A percentile compares a stretch with the other conserved stretches of the same genome.
Conservation (phyloP, 805 yeast species). For the Priceomyces carsonii region DNA sequence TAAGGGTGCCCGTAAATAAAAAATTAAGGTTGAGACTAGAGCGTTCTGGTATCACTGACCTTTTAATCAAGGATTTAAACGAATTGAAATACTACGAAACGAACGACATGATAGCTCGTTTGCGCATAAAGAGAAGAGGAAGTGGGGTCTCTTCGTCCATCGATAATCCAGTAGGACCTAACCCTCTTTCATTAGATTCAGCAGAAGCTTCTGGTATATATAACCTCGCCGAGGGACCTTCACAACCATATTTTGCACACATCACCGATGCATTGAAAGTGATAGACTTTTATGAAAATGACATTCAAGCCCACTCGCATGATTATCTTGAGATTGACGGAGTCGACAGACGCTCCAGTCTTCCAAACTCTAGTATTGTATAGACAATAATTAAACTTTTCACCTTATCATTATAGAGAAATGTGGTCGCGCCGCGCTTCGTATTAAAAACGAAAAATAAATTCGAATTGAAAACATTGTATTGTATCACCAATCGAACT, state of each 20-base stretch:
- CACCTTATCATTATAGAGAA: no score
- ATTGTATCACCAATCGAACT: no score
- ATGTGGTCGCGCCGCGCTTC: no score
- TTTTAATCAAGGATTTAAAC: conserved; percentile 26
- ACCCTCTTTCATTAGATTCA: conserved; percentile 8
- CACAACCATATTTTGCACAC: conserved; percentile 35
- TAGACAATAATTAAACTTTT: no score
- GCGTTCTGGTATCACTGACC: conserved; percentile 28
- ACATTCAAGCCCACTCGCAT: background rate
- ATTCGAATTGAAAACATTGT: no score
- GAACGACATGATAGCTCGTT: conserved; percentile 11
- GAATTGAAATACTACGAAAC: conserved; percentile 23
- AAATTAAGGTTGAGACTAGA: conserved; percentile 28
- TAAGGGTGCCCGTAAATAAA: conserved; percentile 29
- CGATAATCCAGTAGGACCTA: conserved; percentile 2
- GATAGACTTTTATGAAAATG: conserved; percentile 34
- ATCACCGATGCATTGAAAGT: conserved; percentile 41
- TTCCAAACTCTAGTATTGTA: conserved; percentile 7
- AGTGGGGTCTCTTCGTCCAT: conserved; percentile 1
- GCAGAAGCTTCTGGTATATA: conserved; percentile 17
- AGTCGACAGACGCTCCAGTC: conserved; percentile 8
- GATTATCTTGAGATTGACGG: conserved; percentile 12
- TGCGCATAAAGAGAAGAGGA: conserved; percentile 5
- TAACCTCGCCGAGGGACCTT: conserved; percentile 25
- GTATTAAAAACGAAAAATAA: no score